Base-by-base conservation (phyloP, 345 rosid species). In the Gossypium herbaceum region DNA sequence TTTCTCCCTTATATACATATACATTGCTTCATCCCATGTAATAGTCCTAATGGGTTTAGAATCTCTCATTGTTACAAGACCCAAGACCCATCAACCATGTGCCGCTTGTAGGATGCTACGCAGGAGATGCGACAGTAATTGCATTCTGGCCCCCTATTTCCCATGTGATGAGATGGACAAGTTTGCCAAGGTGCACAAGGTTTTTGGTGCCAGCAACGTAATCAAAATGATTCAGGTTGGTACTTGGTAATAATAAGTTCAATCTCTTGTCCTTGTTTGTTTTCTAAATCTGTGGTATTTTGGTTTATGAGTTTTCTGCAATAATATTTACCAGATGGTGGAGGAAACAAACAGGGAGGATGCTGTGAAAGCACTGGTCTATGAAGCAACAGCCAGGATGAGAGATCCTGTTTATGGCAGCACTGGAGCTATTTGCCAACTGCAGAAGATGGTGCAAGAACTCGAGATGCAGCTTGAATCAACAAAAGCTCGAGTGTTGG, bases 131-230 rank as follows among this genome's bases (percentile, higher is more conserved):
- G 83, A 74, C 69, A 47, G 51, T 2, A 68, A 72, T 15, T 79
- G 83, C 69, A 6, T 72, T 25, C 80, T 79, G 47, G 81, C 81
- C 7, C 83, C 81, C 3, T 84, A 81, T 61, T 84, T 84, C 51
- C 83, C 85, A 1, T 15, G 52, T 1, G 61, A 79, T 15, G 82
- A 84, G 44, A 65, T 73, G 0, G 78, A 77, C 54, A 79, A 76
- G 44, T 81, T 81, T 39, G 77, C 78, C 34, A 29, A 62, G 8
- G 87, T 79, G 24, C 87, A 84, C n/a, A 77, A 50, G 78, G 81
- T 84, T 25, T 84, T 79, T 47, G 85, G 87, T 5, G 87, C 85
- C 17, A 84, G 85, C 78, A 84, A 84, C 52, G 81, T 78, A 16
- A 78, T 79, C 76, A 84, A 78, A 77, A 77, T 84, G 81, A 68